These are phyloP conservation scores for Myxozyma mucilagina DNA, from an alignment of 805 yeast species.

Conservation along the genomic window DNA sequence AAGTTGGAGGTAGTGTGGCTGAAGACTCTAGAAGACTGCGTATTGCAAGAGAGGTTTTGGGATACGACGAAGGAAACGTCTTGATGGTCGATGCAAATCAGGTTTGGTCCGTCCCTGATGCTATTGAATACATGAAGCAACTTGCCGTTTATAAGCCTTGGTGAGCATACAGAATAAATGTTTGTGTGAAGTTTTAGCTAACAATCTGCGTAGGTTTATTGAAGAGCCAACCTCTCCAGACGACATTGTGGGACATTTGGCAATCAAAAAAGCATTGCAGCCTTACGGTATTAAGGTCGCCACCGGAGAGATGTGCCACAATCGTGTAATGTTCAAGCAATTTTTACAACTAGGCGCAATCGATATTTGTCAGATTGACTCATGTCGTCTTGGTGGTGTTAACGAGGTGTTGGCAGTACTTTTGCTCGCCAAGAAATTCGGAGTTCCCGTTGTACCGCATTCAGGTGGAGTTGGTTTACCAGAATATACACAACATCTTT, in stretches of 20 bases:
- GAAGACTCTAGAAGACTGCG: constrained; percentile 43
- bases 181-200: neutral
- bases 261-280: constrained; percentile 38
- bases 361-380: constrained; percentile 41
- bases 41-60: constrained; percentile 46
- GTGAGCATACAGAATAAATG: constrained; percentile 2
- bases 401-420: constrained; percentile 42
- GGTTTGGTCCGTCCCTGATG: constrained; percentile 43
- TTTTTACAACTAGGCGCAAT: constrained; percentile 38
- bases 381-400: constrained; percentile 43
- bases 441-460: constrained; percentile 42
- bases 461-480: constrained; percentile 44
- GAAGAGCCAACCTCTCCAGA: constrained; percentile 45
- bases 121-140: constrained; percentile 40
- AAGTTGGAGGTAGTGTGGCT: constrained; percentile 45
- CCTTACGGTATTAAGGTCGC: constrained; percentile 41
- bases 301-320: constrained; percentile 44
- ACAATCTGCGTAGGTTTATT: constrained; percentile 32
- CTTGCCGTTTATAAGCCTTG: constrained; percentile 40
- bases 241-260: constrained; percentile 41
- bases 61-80: constrained; percentile 41
- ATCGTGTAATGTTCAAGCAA: constrained; percentile 42
- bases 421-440: constrained; percentile 41
- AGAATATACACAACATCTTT: constrained; percentile 42
- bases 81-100: constrained; percentile 44